Conservation (phyloP, 495 filamentous ascomycete species). For the Hypoxylon lienhwacheense region DNA sequence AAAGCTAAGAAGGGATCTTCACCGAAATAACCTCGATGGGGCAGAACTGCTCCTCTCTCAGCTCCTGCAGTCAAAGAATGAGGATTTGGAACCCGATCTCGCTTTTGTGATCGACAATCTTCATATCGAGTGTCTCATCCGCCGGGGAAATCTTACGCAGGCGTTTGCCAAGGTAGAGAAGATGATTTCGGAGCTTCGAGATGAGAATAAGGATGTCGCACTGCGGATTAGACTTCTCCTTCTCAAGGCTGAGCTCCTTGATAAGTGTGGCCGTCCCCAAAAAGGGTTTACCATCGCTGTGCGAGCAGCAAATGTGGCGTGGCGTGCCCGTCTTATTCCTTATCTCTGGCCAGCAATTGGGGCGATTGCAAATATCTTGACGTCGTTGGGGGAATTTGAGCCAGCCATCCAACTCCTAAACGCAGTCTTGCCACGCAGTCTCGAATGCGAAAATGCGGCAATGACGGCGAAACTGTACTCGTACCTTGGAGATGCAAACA, state of each 20-base stretch:
- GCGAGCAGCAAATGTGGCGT: slow-evolving; percentile 75
- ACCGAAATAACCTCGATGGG: slow-evolving; percentile 68
- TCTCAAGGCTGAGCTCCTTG: slow-evolving; percentile 73
- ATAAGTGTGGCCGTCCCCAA: slow-evolving; percentile 68
- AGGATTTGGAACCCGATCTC: slow-evolving; percentile 67
- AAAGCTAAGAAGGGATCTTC: slow-evolving; percentile 69
- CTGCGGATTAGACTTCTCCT: slow-evolving; percentile 74
- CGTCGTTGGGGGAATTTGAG: slow-evolving; percentile 72
- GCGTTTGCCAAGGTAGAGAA: slow-evolving; percentile 72
- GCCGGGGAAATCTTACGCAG: slow-evolving; percentile 60
- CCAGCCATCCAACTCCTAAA: slow-evolving; percentile 68
- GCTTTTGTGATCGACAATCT: slow-evolving; percentile 68
- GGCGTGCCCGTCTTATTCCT: slow-evolving; percentile 69
- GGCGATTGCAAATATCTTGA: slow-evolving; percentile 67
- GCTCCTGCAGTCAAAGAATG: slow-evolving; percentile 51
- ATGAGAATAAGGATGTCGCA: slow-evolving; percentile 72
- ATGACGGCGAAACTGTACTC: slow-evolving; percentile 71
- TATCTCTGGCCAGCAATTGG: slow-evolving; percentile 78
- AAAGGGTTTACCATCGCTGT: slow-evolving; percentile 83
- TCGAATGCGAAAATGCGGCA: slow-evolving; percentile 70
- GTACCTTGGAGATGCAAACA: slow-evolving; percentile 77
- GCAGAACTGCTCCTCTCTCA: slow-evolving; percentile 67
- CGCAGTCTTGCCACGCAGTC: slow-evolving; percentile 76
- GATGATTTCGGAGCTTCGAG: slow-evolving; percentile 63
- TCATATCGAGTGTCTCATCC: slow-evolving; percentile 70